Percentiles rank a stretch among this genome's conserved stretches.
Evolutionary conservation across 768 basidiomycete species (phyloP).

Genomic region (Lentinula detonsa): DNA sequence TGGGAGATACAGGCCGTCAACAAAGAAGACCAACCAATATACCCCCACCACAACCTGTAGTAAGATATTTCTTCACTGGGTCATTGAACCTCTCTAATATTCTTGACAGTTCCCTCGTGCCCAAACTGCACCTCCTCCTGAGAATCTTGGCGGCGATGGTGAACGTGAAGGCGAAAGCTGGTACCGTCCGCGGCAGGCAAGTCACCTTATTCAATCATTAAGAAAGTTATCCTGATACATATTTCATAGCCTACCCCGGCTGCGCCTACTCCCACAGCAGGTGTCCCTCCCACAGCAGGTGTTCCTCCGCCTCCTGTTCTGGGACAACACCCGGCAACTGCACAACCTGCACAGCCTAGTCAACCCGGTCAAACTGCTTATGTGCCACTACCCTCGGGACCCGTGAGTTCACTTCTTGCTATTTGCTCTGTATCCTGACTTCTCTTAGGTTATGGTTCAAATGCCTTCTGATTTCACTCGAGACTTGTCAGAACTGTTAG

Average conservation of each 20-base stretch:
- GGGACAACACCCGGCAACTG: conserved; percentile 16
- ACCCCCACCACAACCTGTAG: neutral
- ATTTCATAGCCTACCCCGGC: neutral
- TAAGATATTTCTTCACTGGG: neutral
- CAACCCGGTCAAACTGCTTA: conserved; percentile 26
- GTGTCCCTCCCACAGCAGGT: conserved; percentile 18
- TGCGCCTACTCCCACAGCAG: neutral
- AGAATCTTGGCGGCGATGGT: neutral
- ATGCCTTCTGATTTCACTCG: conserved; percentile 54
- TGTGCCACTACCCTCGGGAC: conserved; percentile 44
- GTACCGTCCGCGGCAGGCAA: neutral
- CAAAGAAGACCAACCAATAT: neutral
- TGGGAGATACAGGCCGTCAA: neutral
- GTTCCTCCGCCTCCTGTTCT: conserved; percentile 22
- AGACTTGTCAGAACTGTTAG: conserved; percentile 43
- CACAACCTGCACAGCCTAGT: conserved; percentile 8
- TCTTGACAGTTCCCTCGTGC: neutral
- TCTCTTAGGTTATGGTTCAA: conserved; percentile 49
- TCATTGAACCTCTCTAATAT: neutral
- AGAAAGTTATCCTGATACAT: neutral
- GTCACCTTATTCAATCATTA: neutral
- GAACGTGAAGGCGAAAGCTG: neutral
- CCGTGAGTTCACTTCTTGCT: conserved; percentile 32
- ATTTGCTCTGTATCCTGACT: neutral
- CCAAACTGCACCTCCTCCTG: conserved; percentile 6